phyloP scores from a whole-genome alignment of 1,284 basidiomycete genomes.

The Cystobasidium pallidum region DNA sequence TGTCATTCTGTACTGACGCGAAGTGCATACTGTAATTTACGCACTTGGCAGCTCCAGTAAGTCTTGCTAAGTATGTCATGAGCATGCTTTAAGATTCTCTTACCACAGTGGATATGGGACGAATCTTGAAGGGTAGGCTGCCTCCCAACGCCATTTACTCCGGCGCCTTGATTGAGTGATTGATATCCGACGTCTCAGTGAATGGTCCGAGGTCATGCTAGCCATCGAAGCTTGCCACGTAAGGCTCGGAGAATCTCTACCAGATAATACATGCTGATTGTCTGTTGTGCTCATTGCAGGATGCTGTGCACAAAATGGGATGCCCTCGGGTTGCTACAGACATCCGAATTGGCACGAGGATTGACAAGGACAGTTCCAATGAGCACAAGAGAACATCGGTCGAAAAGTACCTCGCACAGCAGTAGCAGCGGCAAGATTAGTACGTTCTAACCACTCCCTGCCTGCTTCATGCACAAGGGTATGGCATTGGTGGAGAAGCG shows the following conservation, averaged over 20 bases:
- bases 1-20: not conserved
- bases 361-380: conserved; percentile 43
- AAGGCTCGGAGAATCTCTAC: not conserved
- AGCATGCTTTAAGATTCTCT: not conserved
- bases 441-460: not conserved
- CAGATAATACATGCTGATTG: not conserved
- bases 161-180: too few species aligned
- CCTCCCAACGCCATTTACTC: not conserved
- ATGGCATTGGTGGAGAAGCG: not conserved
- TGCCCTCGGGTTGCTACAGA: conserved; percentile 44
- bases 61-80: not conserved
- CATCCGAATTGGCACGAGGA: conserved; percentile 42
- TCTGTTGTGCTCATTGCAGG: conserved; percentile 1
- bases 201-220: conserved; percentile 43
- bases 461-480: not conserved
- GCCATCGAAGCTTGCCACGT: conserved; percentile 43
- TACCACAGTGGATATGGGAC: conserved; percentile 40
- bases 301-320: conserved; percentile 36
- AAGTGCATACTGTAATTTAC: not conserved
- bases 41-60: conserved; percentile 32
- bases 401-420: conserved; percentile 28
- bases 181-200: conserved; percentile 6
- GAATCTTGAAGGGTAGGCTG: conserved; percentile 34
- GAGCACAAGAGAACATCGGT: conserved; percentile 43
- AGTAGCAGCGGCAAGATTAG: not conserved